Conservation (phyloP, 2,329 filamentous ascomycete genomes). For the Ophiostoma sp. region DNA sequence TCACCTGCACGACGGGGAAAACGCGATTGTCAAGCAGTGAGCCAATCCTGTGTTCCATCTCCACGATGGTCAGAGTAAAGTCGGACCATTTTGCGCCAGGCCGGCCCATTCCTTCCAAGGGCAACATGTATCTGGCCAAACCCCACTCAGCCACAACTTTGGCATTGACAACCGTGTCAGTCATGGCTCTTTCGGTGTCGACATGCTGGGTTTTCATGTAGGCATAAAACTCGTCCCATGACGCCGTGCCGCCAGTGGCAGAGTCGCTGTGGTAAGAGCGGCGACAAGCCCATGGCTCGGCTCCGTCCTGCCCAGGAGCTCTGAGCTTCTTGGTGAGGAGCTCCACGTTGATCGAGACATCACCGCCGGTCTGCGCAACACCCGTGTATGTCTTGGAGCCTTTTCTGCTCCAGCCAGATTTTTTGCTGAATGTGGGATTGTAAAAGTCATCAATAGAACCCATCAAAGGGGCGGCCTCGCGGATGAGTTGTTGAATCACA, state of each 20-base stretch:
- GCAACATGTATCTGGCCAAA: slow-evolving; percentile 21
- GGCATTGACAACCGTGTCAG: slow-evolving; percentile 44
- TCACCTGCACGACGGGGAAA: slow-evolving; percentile 62
- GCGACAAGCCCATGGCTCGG: slow-evolving; percentile 60
- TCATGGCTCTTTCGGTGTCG: slow-evolving; percentile 53
- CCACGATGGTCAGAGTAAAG: slow-evolving; percentile 49
- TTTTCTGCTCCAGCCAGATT: background rate
- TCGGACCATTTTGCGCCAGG: slow-evolving; percentile 43
- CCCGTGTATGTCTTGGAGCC: slow-evolving; percentile 40
- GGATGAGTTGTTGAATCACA: background rate
- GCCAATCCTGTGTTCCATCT: slow-evolving; percentile 62
- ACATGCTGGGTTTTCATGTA: slow-evolving; percentile 55
- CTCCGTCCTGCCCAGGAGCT: background rate
- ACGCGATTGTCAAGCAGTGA: slow-evolving; percentile 56
- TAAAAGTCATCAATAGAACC: background rate
- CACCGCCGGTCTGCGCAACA: slow-evolving; percentile 27
- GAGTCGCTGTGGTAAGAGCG: slow-evolving; percentile 55
- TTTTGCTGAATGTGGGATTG: background rate
- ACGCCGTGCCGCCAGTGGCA: slow-evolving; percentile 48
- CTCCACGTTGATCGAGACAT: slow-evolving; percentile 21
- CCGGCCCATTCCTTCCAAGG: slow-evolving; percentile 30
- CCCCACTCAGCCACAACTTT: slow-evolving; percentile 36
- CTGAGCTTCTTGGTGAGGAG: slow-evolving; percentile 22
- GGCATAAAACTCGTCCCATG: slow-evolving; percentile 57
- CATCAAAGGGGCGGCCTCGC: background rate